phyloP scores from a whole-genome alignment of 225 moss, liverwort and hornwort genomes.

The Climacium dendroides region DNA sequence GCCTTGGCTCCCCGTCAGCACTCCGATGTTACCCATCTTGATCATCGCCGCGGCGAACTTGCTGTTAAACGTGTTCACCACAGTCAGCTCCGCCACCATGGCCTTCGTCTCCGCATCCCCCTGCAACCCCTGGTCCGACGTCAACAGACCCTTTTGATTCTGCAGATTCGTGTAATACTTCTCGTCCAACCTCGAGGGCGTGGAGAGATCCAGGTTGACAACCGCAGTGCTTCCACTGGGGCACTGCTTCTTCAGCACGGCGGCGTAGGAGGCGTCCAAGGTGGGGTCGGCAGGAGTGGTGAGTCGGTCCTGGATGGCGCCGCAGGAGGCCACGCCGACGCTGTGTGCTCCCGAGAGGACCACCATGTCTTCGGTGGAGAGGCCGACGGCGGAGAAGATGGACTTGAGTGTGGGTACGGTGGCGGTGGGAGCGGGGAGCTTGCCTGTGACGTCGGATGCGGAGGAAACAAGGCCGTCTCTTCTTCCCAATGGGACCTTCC shows the following conservation, averaged over 20 bases:
- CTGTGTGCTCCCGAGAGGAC: conserved; percentile 26
- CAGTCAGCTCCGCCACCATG: not conserved
- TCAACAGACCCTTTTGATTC: conserved; percentile 1
- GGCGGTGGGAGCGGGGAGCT: not conserved
- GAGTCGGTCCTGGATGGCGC: conserved; percentile 7
- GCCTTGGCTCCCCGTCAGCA: conserved; percentile 9
- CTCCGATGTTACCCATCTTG: conserved; percentile 18
- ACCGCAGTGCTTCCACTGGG: not conserved
- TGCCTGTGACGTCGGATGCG: not conserved
- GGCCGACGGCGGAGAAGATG: not conserved
- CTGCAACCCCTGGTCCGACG: conserved; percentile 21
- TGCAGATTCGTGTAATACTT: conserved; percentile 20
- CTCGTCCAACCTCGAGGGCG: conserved; percentile 12
- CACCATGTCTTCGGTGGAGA: conserved; percentile 26
- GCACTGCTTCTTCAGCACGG: not conserved
- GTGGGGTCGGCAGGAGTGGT: not conserved
- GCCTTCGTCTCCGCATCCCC: not conserved
- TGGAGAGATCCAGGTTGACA: conserved; percentile 21
- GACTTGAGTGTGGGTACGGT: not conserved
- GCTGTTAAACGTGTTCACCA: not conserved
- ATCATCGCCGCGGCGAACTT: conserved; percentile 13
- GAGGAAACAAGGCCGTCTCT: conserved; percentile 14
- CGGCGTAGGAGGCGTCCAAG: not conserved
- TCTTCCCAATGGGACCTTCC: conserved; percentile 4
- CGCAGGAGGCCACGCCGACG: conserved; percentile 12